These are phyloP conservation scores for Raffaelea arxii DNA, from an alignment of 2,329 filamentous ascomycete species.

Conservation along the genomic window DNA sequence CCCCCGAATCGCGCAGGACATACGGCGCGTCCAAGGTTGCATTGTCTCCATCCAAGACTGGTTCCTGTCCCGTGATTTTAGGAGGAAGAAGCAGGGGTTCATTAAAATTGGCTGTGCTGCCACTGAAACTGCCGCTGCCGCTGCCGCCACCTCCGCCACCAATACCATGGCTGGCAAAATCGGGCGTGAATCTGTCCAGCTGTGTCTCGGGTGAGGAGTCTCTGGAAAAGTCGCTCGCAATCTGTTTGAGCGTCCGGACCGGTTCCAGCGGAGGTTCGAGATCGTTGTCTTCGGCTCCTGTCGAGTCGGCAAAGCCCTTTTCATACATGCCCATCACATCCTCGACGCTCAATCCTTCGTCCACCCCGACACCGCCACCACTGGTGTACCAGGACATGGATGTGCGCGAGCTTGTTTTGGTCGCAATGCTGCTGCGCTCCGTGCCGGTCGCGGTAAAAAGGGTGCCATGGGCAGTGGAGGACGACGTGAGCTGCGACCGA, in stretches of 20 bases:
- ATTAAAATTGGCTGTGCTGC: neutral
- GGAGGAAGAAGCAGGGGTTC: neutral
- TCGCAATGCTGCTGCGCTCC: conserved; percentile 72
- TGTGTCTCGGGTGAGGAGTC: no score
- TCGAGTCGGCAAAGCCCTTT: conserved; percentile 47
- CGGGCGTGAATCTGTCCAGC: no score
- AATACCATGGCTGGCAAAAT: no score
- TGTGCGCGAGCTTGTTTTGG: conserved; percentile 66
- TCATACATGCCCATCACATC: conserved; percentile 65
- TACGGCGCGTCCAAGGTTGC: conserved; percentile 18
- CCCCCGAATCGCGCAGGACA: conserved; percentile 26
- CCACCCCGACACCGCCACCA: conserved; percentile 25
- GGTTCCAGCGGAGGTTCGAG: no score
- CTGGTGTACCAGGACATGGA: conserved; percentile 38
- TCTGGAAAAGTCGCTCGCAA: conserved; percentile 23
- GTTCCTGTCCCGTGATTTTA: neutral
- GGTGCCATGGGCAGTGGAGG: conserved; percentile 49
- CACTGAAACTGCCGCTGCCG: neutral
- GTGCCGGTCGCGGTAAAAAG: conserved; percentile 42
- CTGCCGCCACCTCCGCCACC: no score
- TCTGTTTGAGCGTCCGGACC: conserved; percentile 18
- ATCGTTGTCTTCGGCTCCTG: conserved; percentile 32
- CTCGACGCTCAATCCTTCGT: conserved; percentile 52
- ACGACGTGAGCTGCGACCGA: conserved; percentile 44
- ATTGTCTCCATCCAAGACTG: conserved; percentile 7